Conservation (phyloP, 2,329 filamentous ascomycete genomes). For the Sclerotinia trifoliorum region DNA sequence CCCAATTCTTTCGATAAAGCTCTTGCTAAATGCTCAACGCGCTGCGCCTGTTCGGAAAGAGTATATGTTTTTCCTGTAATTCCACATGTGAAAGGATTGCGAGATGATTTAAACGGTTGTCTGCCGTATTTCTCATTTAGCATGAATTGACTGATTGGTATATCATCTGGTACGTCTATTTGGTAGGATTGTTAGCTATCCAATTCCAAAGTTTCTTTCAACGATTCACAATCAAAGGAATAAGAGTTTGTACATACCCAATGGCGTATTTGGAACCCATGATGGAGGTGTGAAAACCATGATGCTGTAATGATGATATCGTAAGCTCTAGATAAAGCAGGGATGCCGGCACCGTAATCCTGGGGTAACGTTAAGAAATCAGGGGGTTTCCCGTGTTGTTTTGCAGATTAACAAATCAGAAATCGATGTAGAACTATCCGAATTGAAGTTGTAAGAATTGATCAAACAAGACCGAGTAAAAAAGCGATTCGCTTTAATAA, state of each 20-base stretch:
- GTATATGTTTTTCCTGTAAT: constrained; percentile 67
- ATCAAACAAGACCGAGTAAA: neutral
- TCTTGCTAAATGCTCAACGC: constrained; percentile 66
- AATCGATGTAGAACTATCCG: neutral
- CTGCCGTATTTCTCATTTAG: constrained; percentile 70
- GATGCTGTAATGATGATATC: constrained; percentile 16
- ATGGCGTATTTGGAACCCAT: constrained; percentile 61
- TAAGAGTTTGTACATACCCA: constrained; percentile 43
- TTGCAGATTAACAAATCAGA: neutral
- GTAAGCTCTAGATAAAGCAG: neutral
- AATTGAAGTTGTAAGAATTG: neutral
- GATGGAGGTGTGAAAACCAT: constrained; percentile 56
- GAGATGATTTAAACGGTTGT: constrained; percentile 58
- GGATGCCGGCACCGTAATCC: neutral
- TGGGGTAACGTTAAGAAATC: neutral
- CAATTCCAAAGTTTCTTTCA: neutral
- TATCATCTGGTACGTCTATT: constrained; percentile 58
- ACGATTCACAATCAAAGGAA: neutral
- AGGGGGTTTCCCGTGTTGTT: no score
- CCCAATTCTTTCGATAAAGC: constrained; percentile 69
- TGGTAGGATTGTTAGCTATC: constrained; percentile 20
- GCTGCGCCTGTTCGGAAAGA: constrained; percentile 59
- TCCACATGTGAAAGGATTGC: constrained; percentile 74
- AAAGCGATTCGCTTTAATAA: neutral
- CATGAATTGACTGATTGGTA: constrained; percentile 76